These are phyloP conservation scores for Hypoxylon fuscum DNA, from an alignment of 495 filamentous ascomycete genomes.

Conservation along the genomic window DNA sequence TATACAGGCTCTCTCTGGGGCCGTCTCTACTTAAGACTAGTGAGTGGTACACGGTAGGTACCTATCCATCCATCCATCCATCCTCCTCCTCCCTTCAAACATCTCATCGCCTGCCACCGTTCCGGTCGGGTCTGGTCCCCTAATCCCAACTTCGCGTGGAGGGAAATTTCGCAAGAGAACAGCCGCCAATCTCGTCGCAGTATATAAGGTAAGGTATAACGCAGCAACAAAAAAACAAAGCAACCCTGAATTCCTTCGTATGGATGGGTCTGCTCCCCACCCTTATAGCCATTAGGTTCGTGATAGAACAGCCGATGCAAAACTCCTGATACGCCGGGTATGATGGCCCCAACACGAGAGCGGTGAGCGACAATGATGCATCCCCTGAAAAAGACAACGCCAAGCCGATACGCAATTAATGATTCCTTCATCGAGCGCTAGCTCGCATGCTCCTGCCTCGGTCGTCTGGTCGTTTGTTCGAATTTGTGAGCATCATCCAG, in stretches of 20 bases:
- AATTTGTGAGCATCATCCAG: slow-evolving; percentile 70
- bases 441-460: slow-evolving; percentile 41
- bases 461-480: slow-evolving; percentile 40
- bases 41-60: slow-evolving; percentile 19
- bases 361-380: background rate
- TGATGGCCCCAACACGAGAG: slow-evolving; percentile 10
- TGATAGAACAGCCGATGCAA: slow-evolving; percentile 19
- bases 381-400: background rate
- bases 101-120: slow-evolving; percentile 3
- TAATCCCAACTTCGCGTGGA: background rate
- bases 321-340: slow-evolving; percentile 26
- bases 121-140: background rate
- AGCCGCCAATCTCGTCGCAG: background rate
- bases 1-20: slow-evolving; percentile 24
- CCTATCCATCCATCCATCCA: background rate
- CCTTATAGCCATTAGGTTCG: slow-evolving; percentile 27
- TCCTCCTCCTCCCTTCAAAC: slow-evolving; percentile 4
- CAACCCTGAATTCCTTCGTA: slow-evolving; percentile 10
- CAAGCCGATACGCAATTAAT: no score
- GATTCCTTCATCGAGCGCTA: slow-evolving; percentile 25
- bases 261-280: slow-evolving; percentile 5
- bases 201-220: slow-evolving; percentile 23
- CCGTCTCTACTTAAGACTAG: slow-evolving; percentile 17
- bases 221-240: slow-evolving; percentile 17
- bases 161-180: background rate